Evolutionary conservation across 108 stramenopile genomes (phyloP).

Genomic region (Cyclotella cryptica): DNA sequence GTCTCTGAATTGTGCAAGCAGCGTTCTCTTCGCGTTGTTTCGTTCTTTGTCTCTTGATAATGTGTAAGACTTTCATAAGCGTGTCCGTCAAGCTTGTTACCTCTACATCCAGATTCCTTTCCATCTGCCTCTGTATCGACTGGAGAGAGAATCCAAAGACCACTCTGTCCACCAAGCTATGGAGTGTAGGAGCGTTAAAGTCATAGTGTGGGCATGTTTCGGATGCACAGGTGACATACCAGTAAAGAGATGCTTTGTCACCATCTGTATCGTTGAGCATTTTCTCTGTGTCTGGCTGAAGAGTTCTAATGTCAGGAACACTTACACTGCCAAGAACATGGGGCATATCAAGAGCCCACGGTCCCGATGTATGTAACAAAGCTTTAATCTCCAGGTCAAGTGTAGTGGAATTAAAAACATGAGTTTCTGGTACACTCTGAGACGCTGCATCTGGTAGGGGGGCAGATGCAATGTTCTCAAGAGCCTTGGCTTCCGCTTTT

Average conservation of each 20-base stretch:
- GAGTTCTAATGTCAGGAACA: constrained; percentile 14
- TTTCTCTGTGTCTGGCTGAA: constrained; percentile 16
- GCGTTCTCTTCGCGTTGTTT: neutral
- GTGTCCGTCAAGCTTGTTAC: constrained; percentile 1
- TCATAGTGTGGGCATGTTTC: neutral
- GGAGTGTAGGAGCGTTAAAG: constrained; percentile 11
- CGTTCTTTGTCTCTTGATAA: neutral
- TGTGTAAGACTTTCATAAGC: neutral
- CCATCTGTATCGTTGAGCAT: constrained; percentile 13
- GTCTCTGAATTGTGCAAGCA: neutral
- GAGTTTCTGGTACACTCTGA: neutral
- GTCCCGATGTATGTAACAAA: neutral
- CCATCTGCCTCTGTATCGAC: constrained; percentile 3
- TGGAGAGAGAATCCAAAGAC: constrained; percentile 22
- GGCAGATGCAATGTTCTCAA: constrained; percentile 6
- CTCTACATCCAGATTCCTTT: neutral
- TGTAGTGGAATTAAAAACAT: neutral
- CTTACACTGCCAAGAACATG: neutral
- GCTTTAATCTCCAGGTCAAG: neutral
- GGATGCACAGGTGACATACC: constrained; percentile 4
- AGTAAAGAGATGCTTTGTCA: constrained; percentile 17
- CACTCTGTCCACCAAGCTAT: constrained; percentile 16
- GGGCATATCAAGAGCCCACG: constrained; percentile 19
- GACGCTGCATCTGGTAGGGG: constrained; percentile 4
- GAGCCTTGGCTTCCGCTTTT: neutral